Conservation (phyloP, 768 basidiomycete species). For the Agaricus blazei region DNA sequence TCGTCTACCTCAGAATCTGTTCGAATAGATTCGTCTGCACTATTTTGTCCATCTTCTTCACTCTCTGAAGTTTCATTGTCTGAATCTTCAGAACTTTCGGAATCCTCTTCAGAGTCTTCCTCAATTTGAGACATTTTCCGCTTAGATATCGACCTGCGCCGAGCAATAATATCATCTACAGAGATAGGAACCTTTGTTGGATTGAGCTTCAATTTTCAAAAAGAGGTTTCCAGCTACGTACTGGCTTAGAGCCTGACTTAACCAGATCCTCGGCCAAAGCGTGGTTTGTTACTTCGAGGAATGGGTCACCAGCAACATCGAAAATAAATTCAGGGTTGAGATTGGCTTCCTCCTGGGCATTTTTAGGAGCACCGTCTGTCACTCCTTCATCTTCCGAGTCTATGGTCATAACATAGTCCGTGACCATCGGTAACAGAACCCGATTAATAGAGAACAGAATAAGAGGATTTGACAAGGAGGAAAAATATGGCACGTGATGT, state of each 20-base stretch:
- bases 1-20: constrained; percentile 15
- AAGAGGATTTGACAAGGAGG: background rate
- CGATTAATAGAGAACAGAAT: background rate
- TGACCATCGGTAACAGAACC: constrained; percentile 20
- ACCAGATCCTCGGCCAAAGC: constrained; percentile 47
- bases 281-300: constrained; percentile 46
- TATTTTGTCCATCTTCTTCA: constrained; percentile 22
- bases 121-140: constrained; percentile 53
- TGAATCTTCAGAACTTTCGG: constrained; percentile 4
- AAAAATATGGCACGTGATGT: constrained; percentile 11
- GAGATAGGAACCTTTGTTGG: constrained; percentile 63
- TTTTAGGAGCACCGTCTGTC: constrained; percentile 18
- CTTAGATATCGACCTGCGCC: constrained; percentile 55
- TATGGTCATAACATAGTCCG: constrained; percentile 79
- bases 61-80: constrained; percentile 34
- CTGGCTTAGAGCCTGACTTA: constrained; percentile 58
- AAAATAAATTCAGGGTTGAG: constrained; percentile 84
- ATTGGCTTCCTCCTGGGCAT: constrained; percentile 44
- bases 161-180: constrained; percentile 88
- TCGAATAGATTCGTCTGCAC: constrained; percentile 18
- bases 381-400: constrained; percentile 72
- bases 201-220: constrained; percentile 7
- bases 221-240: constrained; percentile 25
- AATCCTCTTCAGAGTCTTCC: constrained; percentile 9
- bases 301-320: constrained; percentile 70